Conservation (phyloP, 331 rosid genomes). For the Acacia pycnantha region DNA sequence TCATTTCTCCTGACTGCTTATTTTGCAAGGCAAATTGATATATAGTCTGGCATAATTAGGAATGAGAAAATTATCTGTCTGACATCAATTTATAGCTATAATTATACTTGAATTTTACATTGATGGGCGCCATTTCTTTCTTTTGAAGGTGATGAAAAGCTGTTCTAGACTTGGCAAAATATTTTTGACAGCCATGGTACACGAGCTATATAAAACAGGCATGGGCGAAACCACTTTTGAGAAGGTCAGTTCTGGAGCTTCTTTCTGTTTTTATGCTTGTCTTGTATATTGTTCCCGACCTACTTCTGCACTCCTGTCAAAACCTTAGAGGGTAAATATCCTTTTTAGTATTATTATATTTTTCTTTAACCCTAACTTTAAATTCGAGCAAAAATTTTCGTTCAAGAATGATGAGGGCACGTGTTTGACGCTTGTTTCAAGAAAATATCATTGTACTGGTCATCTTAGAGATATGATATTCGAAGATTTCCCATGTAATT, state of each 20-base stretch:
- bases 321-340: neutral
- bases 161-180: constrained; percentile 73
- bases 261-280: neutral
- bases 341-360: neutral
- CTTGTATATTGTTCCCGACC: constrained; percentile 11
- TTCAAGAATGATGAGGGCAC: neutral
- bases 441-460: neutral
- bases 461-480: constrained; percentile 1
- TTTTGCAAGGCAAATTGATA: constrained; percentile 7
- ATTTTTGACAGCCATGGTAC: constrained; percentile 88
- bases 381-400: neutral
- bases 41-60: neutral
- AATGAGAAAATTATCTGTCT: constrained; percentile 5
- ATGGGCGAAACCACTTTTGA: constrained; percentile 94
- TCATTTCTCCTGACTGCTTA: constrained; percentile 11
- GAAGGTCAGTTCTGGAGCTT: constrained; percentile 63
- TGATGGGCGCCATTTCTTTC: constrained; percentile 2
- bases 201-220: constrained; percentile 88
- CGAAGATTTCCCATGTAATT: neutral
- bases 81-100: constrained; percentile 2
- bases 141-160: constrained; percentile 79
- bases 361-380: neutral
- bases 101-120: constrained; percentile 10
- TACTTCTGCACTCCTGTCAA: neutral
- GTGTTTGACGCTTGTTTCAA: neutral